phyloP scores from a whole-genome alignment of 805 yeast genomes.

The Candida stauntonica region DNA sequence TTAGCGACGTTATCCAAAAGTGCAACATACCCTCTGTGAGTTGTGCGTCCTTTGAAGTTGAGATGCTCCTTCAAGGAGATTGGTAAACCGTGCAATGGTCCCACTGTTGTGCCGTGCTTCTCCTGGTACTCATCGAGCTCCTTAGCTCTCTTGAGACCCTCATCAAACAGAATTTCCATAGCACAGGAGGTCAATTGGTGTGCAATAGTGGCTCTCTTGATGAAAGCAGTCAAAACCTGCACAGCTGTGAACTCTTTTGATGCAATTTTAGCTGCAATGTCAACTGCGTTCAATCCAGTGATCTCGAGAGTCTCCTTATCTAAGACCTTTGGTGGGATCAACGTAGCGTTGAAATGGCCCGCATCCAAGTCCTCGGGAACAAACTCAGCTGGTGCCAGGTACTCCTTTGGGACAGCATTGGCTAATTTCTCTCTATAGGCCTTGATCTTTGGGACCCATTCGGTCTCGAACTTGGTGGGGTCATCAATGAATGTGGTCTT shows the following conservation, averaged over 20 bases:
- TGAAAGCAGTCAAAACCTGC: constrained; percentile 48
- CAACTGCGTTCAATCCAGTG: constrained; percentile 13
- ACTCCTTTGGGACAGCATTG: constrained; percentile 23
- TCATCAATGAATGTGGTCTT: constrained; percentile 14
- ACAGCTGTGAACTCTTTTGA: constrained; percentile 32
- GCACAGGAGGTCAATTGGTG: constrained; percentile 59
- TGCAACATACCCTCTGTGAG: constrained; percentile 56
- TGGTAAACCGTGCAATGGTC: constrained; percentile 69
- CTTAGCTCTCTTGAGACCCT: constrained; percentile 52
- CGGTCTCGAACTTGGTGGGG: constrained; percentile 12
- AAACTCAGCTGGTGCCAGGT: constrained; percentile 17
- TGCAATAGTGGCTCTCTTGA: constrained; percentile 45
- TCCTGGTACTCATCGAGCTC: constrained; percentile 49
- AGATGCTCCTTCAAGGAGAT: constrained; percentile 64
- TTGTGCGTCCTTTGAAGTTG: constrained; percentile 44
- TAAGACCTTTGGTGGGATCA: constrained; percentile 20
- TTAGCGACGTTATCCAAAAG: constrained; percentile 14
- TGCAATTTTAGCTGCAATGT: constrained; percentile 13
- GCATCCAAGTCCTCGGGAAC: constrained; percentile 23
- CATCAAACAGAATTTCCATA: constrained; percentile 58
- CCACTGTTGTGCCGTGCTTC: constrained; percentile 49
- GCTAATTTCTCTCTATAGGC: constrained; percentile 20
- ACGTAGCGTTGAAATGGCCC: constrained; percentile 23
- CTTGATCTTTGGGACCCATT: constrained; percentile 25
- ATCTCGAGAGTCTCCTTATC: constrained; percentile 18